A percentile compares a stretch with the other conserved stretches of the same genome.
These are phyloP conservation scores for Mortierella claussenii DNA, from an alignment of 192 early-diverging fungal species.

Conservation along the genomic window DNA sequence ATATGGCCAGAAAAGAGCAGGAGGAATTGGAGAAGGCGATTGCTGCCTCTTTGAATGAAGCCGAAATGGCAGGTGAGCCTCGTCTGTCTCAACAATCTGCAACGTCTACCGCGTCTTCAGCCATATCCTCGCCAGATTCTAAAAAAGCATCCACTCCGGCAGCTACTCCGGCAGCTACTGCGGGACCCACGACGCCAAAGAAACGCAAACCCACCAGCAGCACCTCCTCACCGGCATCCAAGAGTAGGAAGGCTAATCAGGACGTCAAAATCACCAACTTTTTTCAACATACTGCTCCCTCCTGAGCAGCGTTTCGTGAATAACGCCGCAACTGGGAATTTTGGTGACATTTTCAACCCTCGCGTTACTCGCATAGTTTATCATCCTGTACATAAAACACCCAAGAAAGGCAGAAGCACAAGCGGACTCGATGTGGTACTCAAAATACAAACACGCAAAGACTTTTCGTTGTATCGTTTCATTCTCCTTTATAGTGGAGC, in stretches of 20 bases:
- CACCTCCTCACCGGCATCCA: neutral
- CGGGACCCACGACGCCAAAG: constrained; percentile 9
- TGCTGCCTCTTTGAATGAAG: constrained; percentile 21
- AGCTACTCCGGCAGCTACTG: neutral
- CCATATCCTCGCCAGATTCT: neutral
- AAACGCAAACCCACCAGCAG: constrained; percentile 5
- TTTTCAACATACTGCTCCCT: constrained; percentile 16
- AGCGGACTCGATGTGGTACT: too few relatives aligned
- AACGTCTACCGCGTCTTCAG: neutral
- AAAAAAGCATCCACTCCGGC: neutral
- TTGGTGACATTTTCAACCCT: too few relatives aligned
- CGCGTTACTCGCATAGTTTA: too few relatives aligned
- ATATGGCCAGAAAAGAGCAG: constrained; percentile 6
- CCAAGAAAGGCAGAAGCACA: too few relatives aligned
- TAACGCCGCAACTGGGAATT: too few relatives aligned
- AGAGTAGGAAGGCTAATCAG: constrained; percentile 22
- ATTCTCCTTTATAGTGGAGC: too few relatives aligned
- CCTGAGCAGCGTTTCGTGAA: too few relatives aligned
- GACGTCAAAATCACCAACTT: constrained; percentile 42
- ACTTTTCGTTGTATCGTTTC: too few relatives aligned
- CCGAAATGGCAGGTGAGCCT: neutral
- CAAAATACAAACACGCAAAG: too few relatives aligned
- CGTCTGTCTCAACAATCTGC: neutral
- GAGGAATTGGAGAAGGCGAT: constrained; percentile 40
- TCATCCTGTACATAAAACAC: too few relatives aligned